Base-by-base conservation (phyloP, 805 yeast species). In the Yarrowia osloensis region DNA sequence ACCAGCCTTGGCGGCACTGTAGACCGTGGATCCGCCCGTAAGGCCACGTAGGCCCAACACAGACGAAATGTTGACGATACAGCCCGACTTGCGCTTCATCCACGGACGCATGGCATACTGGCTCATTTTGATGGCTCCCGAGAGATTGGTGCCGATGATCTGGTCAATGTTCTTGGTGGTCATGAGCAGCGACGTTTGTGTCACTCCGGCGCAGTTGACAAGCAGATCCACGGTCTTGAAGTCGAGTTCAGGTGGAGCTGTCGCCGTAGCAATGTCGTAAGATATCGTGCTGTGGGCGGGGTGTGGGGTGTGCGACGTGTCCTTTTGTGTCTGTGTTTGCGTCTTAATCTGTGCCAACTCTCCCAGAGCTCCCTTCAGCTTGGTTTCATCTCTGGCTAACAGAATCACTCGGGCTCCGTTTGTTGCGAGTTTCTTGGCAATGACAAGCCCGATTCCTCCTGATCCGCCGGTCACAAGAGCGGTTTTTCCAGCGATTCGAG, bases 1-100 rank as follows among this genome's bases (percentile, higher is more conserved):
- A 0, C 91, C 97, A 0, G 88, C 86, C 73, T 91, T 91, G 65
- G 88, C 79, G 0, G 92, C 89, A 0, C 88, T 78, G 71, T 91
- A 91, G 0, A 87, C 87, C 0, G 85, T 69, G 0, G 91, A 82
- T 0, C 96, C 96, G 3, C 83, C 81, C 9, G 70, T 68, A 17
- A 63, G 29, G 0, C 81, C 83, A 0, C 81, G 77, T 3, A 78
- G 52, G 0, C 88, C 85, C 24, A 91, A 77, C 8, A 88, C 81
- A 0, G 96, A 89, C 1, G 94, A 84, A 0, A 91, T 76, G 72
- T 88, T 90, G 35, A 90, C 72, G 15, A 91, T 84, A 26, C 78
- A 72, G 21, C 79, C 73, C 11, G 67, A 72, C 70, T 63, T 74
- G 55, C 74, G 76, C 68, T 78, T 72, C 65, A 88, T 67, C 85